phyloP scores from a whole-genome alignment of 148 eudicot species.

The Nepenthes gracilis region DNA sequence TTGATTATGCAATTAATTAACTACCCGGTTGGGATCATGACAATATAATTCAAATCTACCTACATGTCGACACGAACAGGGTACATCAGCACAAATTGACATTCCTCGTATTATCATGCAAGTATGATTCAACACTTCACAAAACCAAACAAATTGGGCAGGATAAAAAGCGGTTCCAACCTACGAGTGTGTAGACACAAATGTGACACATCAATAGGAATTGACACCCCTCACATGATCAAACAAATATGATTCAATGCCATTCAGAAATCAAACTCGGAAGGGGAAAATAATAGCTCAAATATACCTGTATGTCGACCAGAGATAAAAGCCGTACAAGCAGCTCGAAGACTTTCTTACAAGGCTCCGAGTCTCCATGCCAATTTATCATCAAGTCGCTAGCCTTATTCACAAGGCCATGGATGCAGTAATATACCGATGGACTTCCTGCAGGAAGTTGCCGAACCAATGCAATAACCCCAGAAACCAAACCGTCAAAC shows the following conservation, averaged over 20 bases:
- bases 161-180: no score
- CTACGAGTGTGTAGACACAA: no score
- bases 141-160: background rate
- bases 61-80: no score
- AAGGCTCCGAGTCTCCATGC: slow-evolving; percentile 62
- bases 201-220: no score
- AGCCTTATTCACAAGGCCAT: slow-evolving; percentile 64
- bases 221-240: no score
- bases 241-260: no score
- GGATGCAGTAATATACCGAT: slow-evolving; percentile 57
- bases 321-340: slow-evolving; percentile 55
- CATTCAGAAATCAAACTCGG: background rate
- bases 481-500: slow-evolving; percentile 87
- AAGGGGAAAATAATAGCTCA: background rate
- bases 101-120: no score
- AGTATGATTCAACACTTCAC: background rate
- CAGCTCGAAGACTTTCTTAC: slow-evolving; percentile 60
- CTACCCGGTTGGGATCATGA: no score
- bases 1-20: no score
- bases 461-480: slow-evolving; percentile 76
- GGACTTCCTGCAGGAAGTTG: slow-evolving; percentile 96
- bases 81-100: no score
- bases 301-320: slow-evolving; percentile 73
- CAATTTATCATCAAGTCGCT: slow-evolving; percentile 38
- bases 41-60: no score